These are phyloP conservation scores for Gossypium bickii DNA, from an alignment of 345 rosid species.

Conservation along the genomic window DNA sequence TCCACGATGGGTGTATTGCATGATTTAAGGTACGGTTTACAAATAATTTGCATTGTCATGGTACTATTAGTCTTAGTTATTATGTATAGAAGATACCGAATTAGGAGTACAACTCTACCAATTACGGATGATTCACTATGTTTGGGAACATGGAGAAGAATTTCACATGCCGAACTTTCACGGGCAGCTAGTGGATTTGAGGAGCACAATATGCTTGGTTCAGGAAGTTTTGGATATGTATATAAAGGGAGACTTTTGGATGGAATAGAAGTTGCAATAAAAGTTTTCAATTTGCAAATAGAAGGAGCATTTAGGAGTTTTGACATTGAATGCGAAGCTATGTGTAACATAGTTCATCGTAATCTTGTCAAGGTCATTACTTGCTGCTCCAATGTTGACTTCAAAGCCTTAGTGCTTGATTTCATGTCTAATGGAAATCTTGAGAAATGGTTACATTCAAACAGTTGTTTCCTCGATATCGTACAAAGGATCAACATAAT, in stretches of 20 bases:
- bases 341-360: conserved; percentile 14
- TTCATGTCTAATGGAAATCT: conserved; percentile 22
- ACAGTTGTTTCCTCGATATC: not conserved
- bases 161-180: not conserved
- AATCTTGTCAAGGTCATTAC: conserved; percentile 25
- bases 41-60: not conserved
- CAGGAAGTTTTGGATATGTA: not conserved
- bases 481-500: conserved; percentile 7
- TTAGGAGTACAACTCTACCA: not conserved
- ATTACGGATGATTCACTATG: not conserved
- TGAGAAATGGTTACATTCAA: conserved; percentile 14
- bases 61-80: not conserved
- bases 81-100: not conserved
- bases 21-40: not conserved
- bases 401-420: conserved; percentile 16
- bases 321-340: conserved; percentile 11
- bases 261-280: not conserved
- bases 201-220: not conserved
- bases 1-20: no score
- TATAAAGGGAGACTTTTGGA: not conserved
- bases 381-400: conserved; percentile 10
- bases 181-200: not conserved
- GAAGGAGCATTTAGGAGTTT: conserved; percentile 2
- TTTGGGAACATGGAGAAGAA: not conserved
- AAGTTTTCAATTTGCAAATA: not conserved